Percentiles rank a stretch among this genome's conserved stretches.
Conservation (phyloP, 257 asterid species). For the Solanum arcanum region DNA sequence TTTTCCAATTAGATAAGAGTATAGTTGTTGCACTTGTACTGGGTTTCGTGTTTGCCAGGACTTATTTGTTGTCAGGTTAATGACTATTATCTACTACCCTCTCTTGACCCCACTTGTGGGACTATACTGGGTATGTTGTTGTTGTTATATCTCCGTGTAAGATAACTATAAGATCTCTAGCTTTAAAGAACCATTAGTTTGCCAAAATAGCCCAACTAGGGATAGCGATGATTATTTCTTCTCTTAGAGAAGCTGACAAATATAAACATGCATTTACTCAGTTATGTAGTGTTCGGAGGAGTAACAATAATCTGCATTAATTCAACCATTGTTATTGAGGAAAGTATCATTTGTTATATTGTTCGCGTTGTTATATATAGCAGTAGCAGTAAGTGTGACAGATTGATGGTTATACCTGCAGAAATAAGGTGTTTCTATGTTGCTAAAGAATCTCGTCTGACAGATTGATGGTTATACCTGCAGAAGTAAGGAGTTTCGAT, state of each 20-base stretch:
- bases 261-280: background rate
- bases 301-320: background rate
- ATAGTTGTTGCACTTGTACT: background rate
- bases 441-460: slow-evolving; percentile 12
- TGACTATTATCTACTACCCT: background rate
- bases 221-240: background rate
- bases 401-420: background rate
- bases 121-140: background rate
- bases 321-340: background rate
- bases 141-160: background rate
- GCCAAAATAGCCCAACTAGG: background rate
- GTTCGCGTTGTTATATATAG: background rate
- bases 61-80: background rate
- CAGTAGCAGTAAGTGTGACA: background rate
- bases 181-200: background rate
- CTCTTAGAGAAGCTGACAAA: background rate
- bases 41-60: background rate
- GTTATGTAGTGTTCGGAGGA: background rate
- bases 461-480: background rate
- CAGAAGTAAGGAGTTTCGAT: slow-evolving; percentile 13
- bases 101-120: background rate
- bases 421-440: slow-evolving; percentile 16
- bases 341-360: background rate
- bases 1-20: background rate
- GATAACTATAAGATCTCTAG: background rate